These are phyloP conservation scores for Cajanus cajan DNA, from an alignment of 306 rosid genomes.

Conservation along the genomic window DNA sequence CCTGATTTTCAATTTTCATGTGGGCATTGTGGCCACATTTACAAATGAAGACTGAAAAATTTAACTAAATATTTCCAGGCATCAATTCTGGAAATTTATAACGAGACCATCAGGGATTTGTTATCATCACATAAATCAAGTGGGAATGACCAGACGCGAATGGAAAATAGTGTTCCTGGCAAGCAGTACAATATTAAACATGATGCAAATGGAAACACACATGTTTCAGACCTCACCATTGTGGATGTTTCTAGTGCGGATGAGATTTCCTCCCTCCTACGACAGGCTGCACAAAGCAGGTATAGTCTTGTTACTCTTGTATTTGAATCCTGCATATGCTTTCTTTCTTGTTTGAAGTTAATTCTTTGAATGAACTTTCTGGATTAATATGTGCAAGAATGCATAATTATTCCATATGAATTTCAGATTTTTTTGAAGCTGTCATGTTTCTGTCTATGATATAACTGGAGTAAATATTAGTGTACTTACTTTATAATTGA, in stretches of 20 bases:
- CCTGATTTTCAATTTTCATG: slow-evolving; percentile 1
- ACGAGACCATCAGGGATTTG: slow-evolving; percentile 88
- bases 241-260: slow-evolving; percentile 75
- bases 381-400: background rate
- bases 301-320: slow-evolving; percentile 25
- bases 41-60: slow-evolving; percentile 4
- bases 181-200: slow-evolving; percentile 89
- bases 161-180: slow-evolving; percentile 58
- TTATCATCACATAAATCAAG: slow-evolving; percentile 59
- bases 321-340: background rate
- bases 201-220: slow-evolving; percentile 83
- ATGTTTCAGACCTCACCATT: slow-evolving; percentile 79
- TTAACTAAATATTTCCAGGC: slow-evolving; percentile 46
- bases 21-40: slow-evolving; percentile 5
- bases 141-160: slow-evolving; percentile 46
- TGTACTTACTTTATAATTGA: background rate
- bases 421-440: slow-evolving; percentile 19
- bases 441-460: background rate
- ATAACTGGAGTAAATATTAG: background rate
- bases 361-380: background rate
- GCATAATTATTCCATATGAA: background rate
- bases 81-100: slow-evolving; percentile 87
- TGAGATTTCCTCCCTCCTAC: slow-evolving; percentile 87
- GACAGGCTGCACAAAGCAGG: slow-evolving; percentile 91
- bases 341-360: slow-evolving; percentile 3